Evolutionary conservation across 805 yeast genomes (phyloP), one percentile per base, ranked within the genome.

Genomic region (Wickerhamomyces silvicola): DNA sequence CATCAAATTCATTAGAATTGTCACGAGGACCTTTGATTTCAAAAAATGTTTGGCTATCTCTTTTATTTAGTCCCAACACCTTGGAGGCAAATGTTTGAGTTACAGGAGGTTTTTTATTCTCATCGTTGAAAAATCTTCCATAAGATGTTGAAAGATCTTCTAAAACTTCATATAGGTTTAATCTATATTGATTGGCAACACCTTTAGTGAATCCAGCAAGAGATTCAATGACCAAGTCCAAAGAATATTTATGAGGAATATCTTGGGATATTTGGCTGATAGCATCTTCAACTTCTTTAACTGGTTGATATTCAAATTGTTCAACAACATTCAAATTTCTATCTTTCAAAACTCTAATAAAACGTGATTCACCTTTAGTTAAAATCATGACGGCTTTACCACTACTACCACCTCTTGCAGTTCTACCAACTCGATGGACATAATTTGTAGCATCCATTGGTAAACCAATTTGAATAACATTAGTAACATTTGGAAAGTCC

Each of bases 381-480:
- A 77, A 48, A 51, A 75, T 78, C 37, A 82, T 55, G 11, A 74
- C 57, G 5, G 95, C 83, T 30, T 69, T 65, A 41, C 97, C 97
- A 16, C 67, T 62, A 37, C 71, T 70, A 35, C 95, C 96, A 34
- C 88, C 94, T 62, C 97, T 77, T 26, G 94, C 97, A 11, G 97
- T 90, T 68, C 97, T 79, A 38, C 97, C 97, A 51, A 90, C 80
- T 58, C 95, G 80, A 61, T 90, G 97, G 37, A 87, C 76, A 54
- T 88, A 87, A 41, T 81, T 80, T n/a, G 88, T 74, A 16, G 76
- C 59, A 36, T 79, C 84, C 28, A 68, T 60, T 39, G 92, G 84
- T n/a, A 78, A 69, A 43, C 90, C 83, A 33, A 85, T 57, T 63
- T 90, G 97, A 46, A 82, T 63, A 32, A 90, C 97, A 52, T 85